Conservation (phyloP, 768 basidiomycete species). For the Tulasnella calospora region DNA sequence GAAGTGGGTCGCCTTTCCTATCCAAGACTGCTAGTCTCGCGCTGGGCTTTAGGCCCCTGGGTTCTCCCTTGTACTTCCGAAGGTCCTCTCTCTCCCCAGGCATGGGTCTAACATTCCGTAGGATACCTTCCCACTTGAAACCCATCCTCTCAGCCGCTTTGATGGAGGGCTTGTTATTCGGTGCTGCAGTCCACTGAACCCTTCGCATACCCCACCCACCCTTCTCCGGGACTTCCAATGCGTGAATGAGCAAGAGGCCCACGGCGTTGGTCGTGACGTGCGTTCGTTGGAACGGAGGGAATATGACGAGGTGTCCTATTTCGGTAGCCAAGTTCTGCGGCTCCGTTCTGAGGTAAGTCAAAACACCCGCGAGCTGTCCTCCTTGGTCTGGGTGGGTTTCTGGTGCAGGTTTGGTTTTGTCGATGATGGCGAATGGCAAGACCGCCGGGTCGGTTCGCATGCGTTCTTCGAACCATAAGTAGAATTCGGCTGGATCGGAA, state of each 20-base stretch:
- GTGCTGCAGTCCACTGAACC: conserved; percentile 57
- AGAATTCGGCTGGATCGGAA: conserved; percentile 10
- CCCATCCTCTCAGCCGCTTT: conserved; percentile 55
- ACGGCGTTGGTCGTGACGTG: conserved; percentile 53
- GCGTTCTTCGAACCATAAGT: conserved; percentile 22
- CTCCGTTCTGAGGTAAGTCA: conserved; percentile 49
- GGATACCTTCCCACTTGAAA: conserved; percentile 50
- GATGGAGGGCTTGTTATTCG: conserved; percentile 47
- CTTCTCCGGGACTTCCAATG: conserved; percentile 31
- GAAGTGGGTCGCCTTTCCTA: conserved; percentile 32
- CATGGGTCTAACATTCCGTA: conserved; percentile 48
- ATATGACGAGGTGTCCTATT: conserved; percentile 51
- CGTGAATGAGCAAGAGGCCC: conserved; percentile 41
- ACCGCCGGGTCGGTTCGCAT: conserved; percentile 38
- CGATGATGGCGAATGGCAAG: conserved; percentile 50
- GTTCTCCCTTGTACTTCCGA: neutral
- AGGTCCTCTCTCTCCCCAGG: conserved; percentile 28
- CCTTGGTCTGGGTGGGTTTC: conserved; percentile 28
- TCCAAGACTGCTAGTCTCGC: neutral
- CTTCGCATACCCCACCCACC: conserved; percentile 54
- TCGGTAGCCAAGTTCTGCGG: conserved; percentile 46
- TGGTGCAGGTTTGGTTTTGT: conserved; percentile 43
- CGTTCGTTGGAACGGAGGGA: conserved; percentile 58
- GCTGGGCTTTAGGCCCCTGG: neutral
- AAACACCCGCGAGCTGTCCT: conserved; percentile 47